phyloP scores from a whole-genome alignment of 495 filamentous ascomycete species.

The Penicillium mononematosum region DNA sequence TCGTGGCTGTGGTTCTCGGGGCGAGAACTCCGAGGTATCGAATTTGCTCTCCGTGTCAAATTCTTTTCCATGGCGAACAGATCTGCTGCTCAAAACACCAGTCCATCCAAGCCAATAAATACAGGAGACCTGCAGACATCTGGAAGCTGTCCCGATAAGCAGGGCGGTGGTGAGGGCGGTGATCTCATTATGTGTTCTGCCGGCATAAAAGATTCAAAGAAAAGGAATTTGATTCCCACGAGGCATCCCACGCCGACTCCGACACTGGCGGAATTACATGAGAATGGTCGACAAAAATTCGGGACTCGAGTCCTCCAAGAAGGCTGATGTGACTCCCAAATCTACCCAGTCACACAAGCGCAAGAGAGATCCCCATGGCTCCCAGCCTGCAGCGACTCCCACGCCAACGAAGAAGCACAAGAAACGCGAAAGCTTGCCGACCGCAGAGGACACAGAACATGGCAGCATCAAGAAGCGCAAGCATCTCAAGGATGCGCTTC shows the following conservation, averaged over 20 bases:
- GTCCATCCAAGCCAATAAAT: slow-evolving; percentile 3
- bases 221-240: slow-evolving; percentile 20
- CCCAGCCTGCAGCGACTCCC: slow-evolving; percentile 31
- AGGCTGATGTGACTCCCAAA: slow-evolving; percentile 21
- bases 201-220: slow-evolving; percentile 14
- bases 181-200: neutral
- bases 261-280: slow-evolving; percentile 7
- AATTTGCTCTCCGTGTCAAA: slow-evolving; percentile 3
- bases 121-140: neutral
- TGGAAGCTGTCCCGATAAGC: slow-evolving; percentile 7
- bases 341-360: slow-evolving; percentile 37
- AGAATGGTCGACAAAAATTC: slow-evolving; percentile 32
- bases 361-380: slow-evolving; percentile 38
- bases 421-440: slow-evolving; percentile 29
- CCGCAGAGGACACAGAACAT: slow-evolving; percentile 13
- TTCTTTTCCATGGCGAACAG: slow-evolving; percentile 23
- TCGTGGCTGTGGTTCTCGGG: slow-evolving; percentile 31
- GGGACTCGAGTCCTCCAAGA: slow-evolving; percentile 20
- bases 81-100: slow-evolving; percentile 8
- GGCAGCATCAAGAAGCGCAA: slow-evolving; percentile 30
- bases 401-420: slow-evolving; percentile 42
- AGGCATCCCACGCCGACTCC: slow-evolving; percentile 3
- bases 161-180: slow-evolving; percentile 14
- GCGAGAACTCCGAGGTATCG: slow-evolving; percentile 6
- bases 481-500: slow-evolving; percentile 17